phyloP scores from a whole-genome alignment of 805 yeast species.

The Saturnispora halmiae region DNA sequence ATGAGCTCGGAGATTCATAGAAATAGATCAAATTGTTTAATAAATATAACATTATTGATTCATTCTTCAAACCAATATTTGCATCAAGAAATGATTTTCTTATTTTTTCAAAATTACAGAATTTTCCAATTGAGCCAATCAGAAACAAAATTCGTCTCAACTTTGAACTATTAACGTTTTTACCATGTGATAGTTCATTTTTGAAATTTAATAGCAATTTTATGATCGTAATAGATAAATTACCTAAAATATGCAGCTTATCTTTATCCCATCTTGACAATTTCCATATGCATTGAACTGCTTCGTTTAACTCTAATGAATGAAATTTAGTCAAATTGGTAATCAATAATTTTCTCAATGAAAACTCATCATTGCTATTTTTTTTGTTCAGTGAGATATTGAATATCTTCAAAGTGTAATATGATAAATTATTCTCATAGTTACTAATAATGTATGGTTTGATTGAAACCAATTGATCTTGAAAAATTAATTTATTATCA shows the following conservation, averaged over 20 bases:
- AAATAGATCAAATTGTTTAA: conserved; percentile 51
- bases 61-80: conserved; percentile 38
- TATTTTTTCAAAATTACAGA: conserved; percentile 49
- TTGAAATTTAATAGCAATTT: conserved; percentile 38
- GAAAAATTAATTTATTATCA: conserved; percentile 45
- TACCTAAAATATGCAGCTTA: conserved; percentile 42
- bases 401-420: conserved; percentile 46
- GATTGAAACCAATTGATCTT: conserved; percentile 57
- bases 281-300: conserved; percentile 60
- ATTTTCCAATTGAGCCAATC: conserved; percentile 62
- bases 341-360: conserved; percentile 45
- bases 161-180: conserved; percentile 32
- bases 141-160: conserved; percentile 50
- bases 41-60: conserved; percentile 48
- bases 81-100: conserved; percentile 32
- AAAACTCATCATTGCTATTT: conserved; percentile 44
- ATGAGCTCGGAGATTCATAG: conserved; percentile 27
- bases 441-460: conserved; percentile 56
- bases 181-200: conserved; percentile 36
- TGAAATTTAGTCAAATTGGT: conserved; percentile 51
- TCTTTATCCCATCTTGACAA: conserved; percentile 36
- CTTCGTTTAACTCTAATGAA: conserved; percentile 56
- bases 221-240: conserved; percentile 58
- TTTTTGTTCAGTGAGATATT: conserved; percentile 34
- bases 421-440: conserved; percentile 33